Evolutionary conservation across 2,329 filamentous ascomycete species (phyloP), one percentile per base, ranked within the genome.

Genomic region (Lachnellula cervina): DNA sequence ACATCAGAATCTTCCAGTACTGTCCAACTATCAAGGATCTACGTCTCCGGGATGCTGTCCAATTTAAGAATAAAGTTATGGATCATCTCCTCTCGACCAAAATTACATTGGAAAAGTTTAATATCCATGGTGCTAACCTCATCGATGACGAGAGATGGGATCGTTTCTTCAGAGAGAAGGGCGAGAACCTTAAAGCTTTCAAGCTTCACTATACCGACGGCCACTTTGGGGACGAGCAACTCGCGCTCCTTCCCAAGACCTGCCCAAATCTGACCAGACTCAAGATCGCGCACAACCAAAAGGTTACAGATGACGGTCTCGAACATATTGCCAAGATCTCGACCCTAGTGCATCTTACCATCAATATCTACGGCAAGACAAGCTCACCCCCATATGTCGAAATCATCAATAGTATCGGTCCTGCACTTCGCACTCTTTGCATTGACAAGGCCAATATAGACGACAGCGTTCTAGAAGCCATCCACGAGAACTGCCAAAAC

Each of bases 41-140:
- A 55, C 88, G 90, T 61, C 75, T 96, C 11, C 84, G 88, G 49
- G 93, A 92, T 66, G 90, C 87, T n/a, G 89, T 94, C 49, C 92
- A 96, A 68, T 87, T 97, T 77, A 96, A 96, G 71, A 88, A 97
- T 66, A 78, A 79, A 40, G 88, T 91, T 43, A 80, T 97, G 71
- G 82, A 90, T 51, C 96, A 93, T 69, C 81, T 97, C 66, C 76
- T 89, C 19, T 84, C 84, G 54, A 88, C 89, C 48, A 80, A 88
- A 49, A 80, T 83, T 49, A 72, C 80, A 8, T 76, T 97, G n/a
- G 81, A 84, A 57, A 79, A 83, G 54, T 77, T 97, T 44, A 88
- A 90, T 60, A 78, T 97, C 0, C 87, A 94, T 60, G 89, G 90
- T 11, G 84, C 90, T 9, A 97, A 96, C 62, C 81, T 97, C 0